Base-by-base conservation (phyloP, 148 eudicot genomes). In the Arctostaphylos glauca region DNA sequence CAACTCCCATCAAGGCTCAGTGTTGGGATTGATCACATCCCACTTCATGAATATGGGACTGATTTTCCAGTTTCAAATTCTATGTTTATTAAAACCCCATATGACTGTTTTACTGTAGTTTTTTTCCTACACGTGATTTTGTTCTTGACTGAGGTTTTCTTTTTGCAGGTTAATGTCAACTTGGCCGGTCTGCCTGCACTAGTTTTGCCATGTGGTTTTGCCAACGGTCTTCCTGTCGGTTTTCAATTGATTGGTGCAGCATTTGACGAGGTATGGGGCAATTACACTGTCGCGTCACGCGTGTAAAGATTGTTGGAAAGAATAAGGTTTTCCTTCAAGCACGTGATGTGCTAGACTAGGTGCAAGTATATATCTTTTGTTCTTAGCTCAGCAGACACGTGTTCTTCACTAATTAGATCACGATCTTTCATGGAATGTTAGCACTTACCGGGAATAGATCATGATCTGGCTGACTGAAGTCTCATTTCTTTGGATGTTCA, bases 141-240 rank as follows among this genome's bases (percentile, higher is more conserved):
- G 50, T 86, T 41, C 80, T 81, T 67, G 59, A 81, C 85, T 53
- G 9, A 64, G 43, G 25, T 66, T 66, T 66, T 66, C 44, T 31
- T 66, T 66, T 25, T 31, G 44, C 94, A 96, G 99, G 98, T 97
- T 72, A 94, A 97, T 85, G 98, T 97, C 78, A 94, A 94, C 91
- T 92, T 97, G 87, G 98, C 99, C 80, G 98, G 99, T 88, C 86
- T 97, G 80, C 99, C 99, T 59, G 98, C 99, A 38, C 83, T 97
- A 74, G 98, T 94, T 78, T 86, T 97, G 88, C 99, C 99, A 2
- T 94, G 99, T 86, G 98, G 97, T 38, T 89, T 94, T 85, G 93
- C 91, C 55, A 79, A 89, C 79, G 84, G 90, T 76, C 93, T 97
- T 82, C 98, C 99, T 81, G 92, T 93, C 62, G 99, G 99, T 82